phyloP scores from a whole-genome alignment of 768 basidiomycete genomes.

The Crepidotus variabilis region DNA sequence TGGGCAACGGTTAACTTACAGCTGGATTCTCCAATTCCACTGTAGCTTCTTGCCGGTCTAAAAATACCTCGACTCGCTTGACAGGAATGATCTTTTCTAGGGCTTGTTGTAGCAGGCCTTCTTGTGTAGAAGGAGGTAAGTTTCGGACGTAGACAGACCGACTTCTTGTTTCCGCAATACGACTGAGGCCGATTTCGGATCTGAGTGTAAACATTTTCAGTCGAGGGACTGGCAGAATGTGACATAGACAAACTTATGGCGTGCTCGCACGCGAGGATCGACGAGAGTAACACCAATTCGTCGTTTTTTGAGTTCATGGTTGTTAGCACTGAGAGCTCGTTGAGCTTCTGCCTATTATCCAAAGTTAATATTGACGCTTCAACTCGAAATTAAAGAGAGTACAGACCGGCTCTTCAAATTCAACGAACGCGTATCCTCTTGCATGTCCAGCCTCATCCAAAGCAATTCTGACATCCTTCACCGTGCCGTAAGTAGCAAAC shows the following conservation, averaged over 20 bases:
- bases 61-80: conserved; percentile 73
- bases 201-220: conserved; percentile 11
- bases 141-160: conserved; percentile 76
- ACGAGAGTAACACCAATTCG: conserved; percentile 86
- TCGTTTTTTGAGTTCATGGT: conserved; percentile 85
- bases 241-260: conserved; percentile 39
- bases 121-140: conserved; percentile 76
- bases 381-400: background rate
- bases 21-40: conserved; percentile 65
- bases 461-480: conserved; percentile 81
- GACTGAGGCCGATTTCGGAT: conserved; percentile 56
- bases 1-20: conserved; percentile 31
- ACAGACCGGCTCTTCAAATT: conserved; percentile 79
- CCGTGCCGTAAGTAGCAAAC: conserved; percentile 77
- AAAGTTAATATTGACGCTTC: background rate
- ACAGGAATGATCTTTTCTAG: conserved; percentile 75
- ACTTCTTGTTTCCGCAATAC: conserved; percentile 51
- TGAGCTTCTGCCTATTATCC: conserved; percentile 58
- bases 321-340: conserved; percentile 75
- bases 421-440: conserved; percentile 91
- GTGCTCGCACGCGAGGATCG: conserved; percentile 61
- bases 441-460: conserved; percentile 64
- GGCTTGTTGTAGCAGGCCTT: conserved; percentile 86
- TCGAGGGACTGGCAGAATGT: background rate
- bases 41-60: conserved; percentile 54